These are phyloP conservation scores for Wickerhamiella domercqiae DNA, from an alignment of 805 yeast genomes.

Conservation along the genomic window DNA sequence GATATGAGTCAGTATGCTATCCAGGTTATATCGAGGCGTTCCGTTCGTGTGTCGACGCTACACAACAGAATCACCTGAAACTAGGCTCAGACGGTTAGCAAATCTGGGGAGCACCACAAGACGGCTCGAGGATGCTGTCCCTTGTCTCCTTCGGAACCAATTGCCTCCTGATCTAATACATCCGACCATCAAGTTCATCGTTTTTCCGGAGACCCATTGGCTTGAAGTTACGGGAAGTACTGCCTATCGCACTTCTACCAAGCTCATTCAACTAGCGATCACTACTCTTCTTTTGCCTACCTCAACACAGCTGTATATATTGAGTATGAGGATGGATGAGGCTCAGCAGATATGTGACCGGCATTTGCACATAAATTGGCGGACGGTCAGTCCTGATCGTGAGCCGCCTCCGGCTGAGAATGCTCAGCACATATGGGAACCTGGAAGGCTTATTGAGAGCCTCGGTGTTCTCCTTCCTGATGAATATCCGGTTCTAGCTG, in stretches of 20 bases:
- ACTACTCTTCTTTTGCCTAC: constrained; percentile 20
- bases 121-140: constrained; percentile 16
- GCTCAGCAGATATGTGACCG: constrained; percentile 9
- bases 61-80: not conserved
- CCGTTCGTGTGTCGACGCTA: not conserved
- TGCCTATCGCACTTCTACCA: constrained; percentile 18
- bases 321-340: constrained; percentile 11
- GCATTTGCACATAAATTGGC: constrained; percentile 15
- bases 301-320: constrained; percentile 16
- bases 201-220: constrained; percentile 21
- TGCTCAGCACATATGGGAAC: constrained; percentile 6
- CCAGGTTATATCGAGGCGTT: too few relatives aligned
- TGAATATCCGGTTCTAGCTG: constrained; percentile 24
- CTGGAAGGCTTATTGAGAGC: constrained; percentile 16
- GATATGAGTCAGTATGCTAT: too few relatives aligned
- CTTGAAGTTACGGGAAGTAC: constrained; percentile 19
- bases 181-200: constrained; percentile 16
- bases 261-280: constrained; percentile 19
- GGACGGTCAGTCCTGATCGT: constrained; percentile 11
- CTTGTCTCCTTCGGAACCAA: constrained; percentile 17
- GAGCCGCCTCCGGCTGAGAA: not conserved
- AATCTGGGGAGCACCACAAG: constrained; percentile 21
- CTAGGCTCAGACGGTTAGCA: constrained; percentile 14
- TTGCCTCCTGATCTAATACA: constrained; percentile 20
- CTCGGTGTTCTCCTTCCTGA: constrained; percentile 20